Conservation (phyloP, 73 alveolate genomes). For the Urostyla sp. region DNA sequence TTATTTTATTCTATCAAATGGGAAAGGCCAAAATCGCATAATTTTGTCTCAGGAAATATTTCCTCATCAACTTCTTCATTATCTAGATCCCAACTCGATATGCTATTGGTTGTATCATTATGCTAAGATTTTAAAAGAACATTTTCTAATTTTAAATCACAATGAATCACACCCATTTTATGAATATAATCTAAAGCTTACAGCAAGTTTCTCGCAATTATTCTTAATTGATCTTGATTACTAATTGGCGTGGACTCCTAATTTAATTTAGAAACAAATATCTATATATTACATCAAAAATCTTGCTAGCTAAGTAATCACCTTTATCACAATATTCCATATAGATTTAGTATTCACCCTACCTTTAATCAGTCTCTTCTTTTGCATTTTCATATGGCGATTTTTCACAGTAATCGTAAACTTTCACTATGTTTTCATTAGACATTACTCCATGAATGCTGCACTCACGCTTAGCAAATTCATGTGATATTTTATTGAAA, state of each 20-base stretch:
- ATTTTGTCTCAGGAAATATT: slow-evolving; percentile 9
- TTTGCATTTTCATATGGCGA: too few species aligned
- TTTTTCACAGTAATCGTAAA: slow-evolving; percentile 71
- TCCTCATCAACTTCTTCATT: slow-evolving; percentile 42
- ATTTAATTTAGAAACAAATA: background rate
- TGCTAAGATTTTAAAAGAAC: slow-evolving; percentile 13
- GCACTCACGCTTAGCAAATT: slow-evolving; percentile 66
- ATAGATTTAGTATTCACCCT: slow-evolving; percentile 52
- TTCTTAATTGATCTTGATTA: slow-evolving; percentile 62
- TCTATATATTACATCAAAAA: slow-evolving; percentile 36
- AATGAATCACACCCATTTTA: slow-evolving; percentile 73
- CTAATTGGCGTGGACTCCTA: slow-evolving; percentile 55
- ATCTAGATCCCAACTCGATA: too few species aligned
- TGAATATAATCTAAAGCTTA: slow-evolving; percentile 71
- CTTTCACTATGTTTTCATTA: slow-evolving; percentile 66
- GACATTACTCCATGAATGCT: slow-evolving; percentile 63
- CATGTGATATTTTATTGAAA: background rate
- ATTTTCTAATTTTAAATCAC: slow-evolving; percentile 74
- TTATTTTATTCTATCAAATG: background rate
- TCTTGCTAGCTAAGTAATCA: slow-evolving; percentile 61
- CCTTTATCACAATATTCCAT: slow-evolving; percentile 75
- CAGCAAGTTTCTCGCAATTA: slow-evolving; percentile 63
- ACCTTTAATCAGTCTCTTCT: too few species aligned
- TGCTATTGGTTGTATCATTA: too few species aligned
- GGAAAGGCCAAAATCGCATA: slow-evolving; percentile 36